Conservation (phyloP, 2,329 filamentous ascomycete genomes). For the Seiridium unicorne region DNA sequence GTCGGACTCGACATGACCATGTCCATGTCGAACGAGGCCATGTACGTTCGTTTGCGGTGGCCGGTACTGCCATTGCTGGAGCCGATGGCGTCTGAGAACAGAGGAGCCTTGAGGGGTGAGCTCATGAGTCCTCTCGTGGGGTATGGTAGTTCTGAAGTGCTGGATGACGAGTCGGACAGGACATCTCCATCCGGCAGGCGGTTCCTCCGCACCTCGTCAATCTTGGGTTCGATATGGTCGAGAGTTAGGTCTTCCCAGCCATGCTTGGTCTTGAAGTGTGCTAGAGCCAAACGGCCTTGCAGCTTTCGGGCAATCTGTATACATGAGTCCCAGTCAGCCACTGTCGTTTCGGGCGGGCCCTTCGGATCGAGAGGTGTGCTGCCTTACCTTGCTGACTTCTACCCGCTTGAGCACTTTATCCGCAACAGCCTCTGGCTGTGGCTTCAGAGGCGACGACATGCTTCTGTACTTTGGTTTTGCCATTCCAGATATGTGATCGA, state of each 20-base stretch:
- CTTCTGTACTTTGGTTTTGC: conserved; percentile 25
- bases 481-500: conserved; percentile 10
- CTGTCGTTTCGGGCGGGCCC: conserved; percentile 9
- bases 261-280: conserved; percentile 96
- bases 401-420: conserved; percentile 71
- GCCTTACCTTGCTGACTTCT: conserved; percentile 71
- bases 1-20: conserved; percentile 50
- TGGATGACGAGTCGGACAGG: conserved; percentile 84
- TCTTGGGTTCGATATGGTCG: conserved; percentile 79
- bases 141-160: conserved; percentile 74
- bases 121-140: conserved; percentile 71
- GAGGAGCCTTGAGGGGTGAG: conserved; percentile 77
- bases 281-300: conserved; percentile 90
- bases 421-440: conserved; percentile 62
- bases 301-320: conserved; percentile 85
- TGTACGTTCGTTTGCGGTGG: conserved; percentile 63
- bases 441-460: conserved; percentile 63
- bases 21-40: conserved; percentile 54
- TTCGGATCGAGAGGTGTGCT: conserved; percentile 9
- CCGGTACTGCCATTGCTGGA: conserved; percentile 67
- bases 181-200: conserved; percentile 69
- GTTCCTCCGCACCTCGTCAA: conserved; percentile 75
- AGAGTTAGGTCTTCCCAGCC: conserved; percentile 90
- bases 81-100: conserved; percentile 81
- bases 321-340: conserved; percentile 15